phyloP scores from a whole-genome alignment of 345 rosid species.

The Pistacia vera region DNA sequence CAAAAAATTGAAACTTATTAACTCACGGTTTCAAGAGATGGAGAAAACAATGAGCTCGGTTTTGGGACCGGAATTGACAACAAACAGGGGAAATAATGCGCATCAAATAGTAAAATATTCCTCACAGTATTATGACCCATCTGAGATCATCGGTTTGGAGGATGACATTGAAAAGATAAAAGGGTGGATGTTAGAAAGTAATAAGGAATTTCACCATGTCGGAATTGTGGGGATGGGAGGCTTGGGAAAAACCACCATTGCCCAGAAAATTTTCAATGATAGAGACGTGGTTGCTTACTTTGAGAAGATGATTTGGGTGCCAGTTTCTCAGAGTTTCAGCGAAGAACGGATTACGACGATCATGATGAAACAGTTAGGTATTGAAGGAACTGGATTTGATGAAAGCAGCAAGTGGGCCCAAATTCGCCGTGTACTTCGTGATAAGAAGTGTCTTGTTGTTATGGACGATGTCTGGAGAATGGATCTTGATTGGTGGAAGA shows the following conservation, averaged over 20 bases:
- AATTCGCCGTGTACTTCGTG: conserved; percentile 17
- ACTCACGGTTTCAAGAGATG: conserved; percentile 14
- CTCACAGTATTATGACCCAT: conserved; percentile 13
- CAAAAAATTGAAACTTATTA: conserved; percentile 13
- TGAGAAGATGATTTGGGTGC: conserved; percentile 29
- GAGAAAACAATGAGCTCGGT: conserved; percentile 2
- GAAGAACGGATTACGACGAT: conserved; percentile 24
- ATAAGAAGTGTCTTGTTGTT: conserved; percentile 18
- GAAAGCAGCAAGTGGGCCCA: conserved; percentile 16
- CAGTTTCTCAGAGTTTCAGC: conserved; percentile 18
- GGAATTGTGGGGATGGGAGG: conserved; percentile 27
- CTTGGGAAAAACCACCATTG: conserved; percentile 29
- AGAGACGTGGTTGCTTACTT: conserved; percentile 2
- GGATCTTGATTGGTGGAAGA: conserved; percentile 37
- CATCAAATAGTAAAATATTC: conserved; percentile 1
- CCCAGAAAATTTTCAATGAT: conserved; percentile 19
- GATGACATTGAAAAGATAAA: conserved; percentile 22
- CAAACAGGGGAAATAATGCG: no score
- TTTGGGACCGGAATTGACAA: conserved; percentile 3
- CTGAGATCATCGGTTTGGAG: conserved; percentile 19
- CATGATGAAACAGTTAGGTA: conserved; percentile 23
- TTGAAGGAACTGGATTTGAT: conserved; percentile 3
- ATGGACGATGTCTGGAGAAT: conserved; percentile 39
- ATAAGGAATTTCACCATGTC: no score
- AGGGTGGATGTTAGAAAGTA: not conserved